phyloP scores from a whole-genome alignment of 331 rosid species.

The Quercus phellos region DNA sequence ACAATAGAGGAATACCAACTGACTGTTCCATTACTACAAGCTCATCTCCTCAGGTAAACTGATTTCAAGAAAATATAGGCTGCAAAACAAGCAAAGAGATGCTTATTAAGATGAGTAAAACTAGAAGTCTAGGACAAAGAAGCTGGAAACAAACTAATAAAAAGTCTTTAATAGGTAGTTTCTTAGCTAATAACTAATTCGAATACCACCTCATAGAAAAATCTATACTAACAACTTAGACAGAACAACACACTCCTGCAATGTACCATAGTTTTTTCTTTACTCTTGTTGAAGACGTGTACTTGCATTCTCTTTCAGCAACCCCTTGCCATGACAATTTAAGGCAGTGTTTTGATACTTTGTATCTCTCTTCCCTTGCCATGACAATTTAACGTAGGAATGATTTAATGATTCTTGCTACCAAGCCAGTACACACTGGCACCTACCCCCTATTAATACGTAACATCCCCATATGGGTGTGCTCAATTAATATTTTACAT shows the following conservation, averaged over 20 bases:
- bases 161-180: background rate
- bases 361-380: background rate
- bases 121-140: background rate
- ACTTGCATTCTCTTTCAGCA: no score
- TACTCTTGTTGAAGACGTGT: no score
- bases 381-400: background rate
- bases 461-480: background rate
- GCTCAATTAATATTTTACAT: background rate
- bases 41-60: conserved; percentile 79
- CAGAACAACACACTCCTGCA: no score
- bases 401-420: background rate
- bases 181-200: background rate
- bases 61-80: conserved; percentile 83
- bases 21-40: conserved; percentile 47
- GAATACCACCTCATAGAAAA: no score
- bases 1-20: conserved; percentile 9
- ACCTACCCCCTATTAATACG: background rate
- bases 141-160: background rate
- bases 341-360: no score
- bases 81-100: conserved; percentile 44
- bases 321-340: no score
- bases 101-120: background rate
- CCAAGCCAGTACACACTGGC: no score
- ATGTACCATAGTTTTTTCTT: no score
- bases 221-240: no score